Percentiles rank a stretch among this genome's conserved stretches.
phyloP scores from a whole-genome alignment of 23 red algal genomes.

The Chondrus crispus region DNA sequence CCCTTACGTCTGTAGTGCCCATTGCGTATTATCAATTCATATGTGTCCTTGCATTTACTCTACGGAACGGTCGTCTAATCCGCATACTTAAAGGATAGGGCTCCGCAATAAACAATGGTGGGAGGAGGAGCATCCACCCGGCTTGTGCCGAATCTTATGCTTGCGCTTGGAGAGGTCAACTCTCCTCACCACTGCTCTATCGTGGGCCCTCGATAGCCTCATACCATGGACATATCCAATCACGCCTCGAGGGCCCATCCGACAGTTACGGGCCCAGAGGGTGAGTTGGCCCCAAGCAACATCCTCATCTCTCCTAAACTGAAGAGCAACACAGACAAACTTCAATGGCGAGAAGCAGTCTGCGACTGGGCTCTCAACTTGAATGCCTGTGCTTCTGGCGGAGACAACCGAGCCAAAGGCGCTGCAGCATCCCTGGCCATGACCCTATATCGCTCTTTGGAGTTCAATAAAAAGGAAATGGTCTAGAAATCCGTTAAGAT shows the following conservation, averaged over 20 bases:
- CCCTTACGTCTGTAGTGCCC: no score
- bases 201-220: no score
- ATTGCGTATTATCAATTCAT: no score
- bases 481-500: neutral
- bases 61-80: no score
- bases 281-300: neutral
- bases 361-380: conserved; percentile 5
- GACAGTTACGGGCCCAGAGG: conserved; percentile 7
- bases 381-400: neutral
- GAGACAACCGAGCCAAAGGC: neutral
- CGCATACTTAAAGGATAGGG: no score
- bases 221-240: no score
- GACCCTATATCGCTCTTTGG: neutral
- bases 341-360: neutral
- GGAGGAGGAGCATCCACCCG: no score
- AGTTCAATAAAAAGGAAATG: neutral
- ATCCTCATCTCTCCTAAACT: neutral
- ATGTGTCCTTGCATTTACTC: no score
- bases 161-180: no score
- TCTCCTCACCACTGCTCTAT: no score
- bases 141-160: no score
- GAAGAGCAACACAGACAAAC: neutral
- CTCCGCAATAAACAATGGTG: no score
- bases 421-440: neutral
- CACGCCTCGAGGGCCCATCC: neutral